Percentiles rank a stretch among this genome's conserved stretches.
phyloP scores from a whole-genome alignment of 1,139 yeast genomes.

The Zygosaccharomyces sapae region DNA sequence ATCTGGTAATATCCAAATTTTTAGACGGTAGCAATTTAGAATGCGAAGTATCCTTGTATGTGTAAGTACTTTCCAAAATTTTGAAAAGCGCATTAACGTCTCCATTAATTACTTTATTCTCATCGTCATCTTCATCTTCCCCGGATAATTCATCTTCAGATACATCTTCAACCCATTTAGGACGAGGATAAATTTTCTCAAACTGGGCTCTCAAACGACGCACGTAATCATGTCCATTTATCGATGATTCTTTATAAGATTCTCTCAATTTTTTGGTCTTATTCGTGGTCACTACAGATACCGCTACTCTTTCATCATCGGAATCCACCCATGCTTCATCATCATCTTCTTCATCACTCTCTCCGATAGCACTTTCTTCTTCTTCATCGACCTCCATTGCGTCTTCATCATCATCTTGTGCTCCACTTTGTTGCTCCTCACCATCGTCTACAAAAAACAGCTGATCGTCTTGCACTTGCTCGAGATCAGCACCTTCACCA shows the following conservation, averaged over 20 bases:
- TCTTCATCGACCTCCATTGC: constrained; percentile 45
- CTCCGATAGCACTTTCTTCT: constrained; percentile 30
- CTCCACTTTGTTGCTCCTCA: constrained; percentile 27
- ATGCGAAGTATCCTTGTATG: constrained; percentile 49
- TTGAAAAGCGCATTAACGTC: constrained; percentile 56
- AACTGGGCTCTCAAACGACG: constrained; percentile 76
- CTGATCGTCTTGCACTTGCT: constrained; percentile 50
- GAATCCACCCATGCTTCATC: constrained; percentile 78
- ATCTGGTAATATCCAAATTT: constrained; percentile 66
- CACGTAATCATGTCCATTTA: constrained; percentile 66
- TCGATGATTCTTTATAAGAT: constrained; percentile 52
- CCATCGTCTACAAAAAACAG: constrained; percentile 64
- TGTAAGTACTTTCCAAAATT: constrained; percentile 55
- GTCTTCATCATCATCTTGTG: constrained; percentile 31
- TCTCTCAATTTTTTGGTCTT: constrained; percentile 69
- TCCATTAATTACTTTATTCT: constrained; percentile 37
- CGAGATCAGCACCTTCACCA: constrained; percentile 36
- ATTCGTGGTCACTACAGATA: constrained; percentile 59
- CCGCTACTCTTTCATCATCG: constrained; percentile 72
- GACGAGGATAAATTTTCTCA: constrained; percentile 82
- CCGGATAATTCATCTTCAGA: constrained; percentile 29
- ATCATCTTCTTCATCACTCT: constrained; percentile 38
- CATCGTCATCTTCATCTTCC: constrained; percentile 36
- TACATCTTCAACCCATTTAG: constrained; percentile 65
- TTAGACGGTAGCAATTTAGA: constrained; percentile 65